Percentiles rank a stretch among this genome's conserved stretches.
These are phyloP conservation scores for Chlamydomonas schloesseri DNA, from an alignment of 139 green algal genomes.

Conservation along the genomic window DNA sequence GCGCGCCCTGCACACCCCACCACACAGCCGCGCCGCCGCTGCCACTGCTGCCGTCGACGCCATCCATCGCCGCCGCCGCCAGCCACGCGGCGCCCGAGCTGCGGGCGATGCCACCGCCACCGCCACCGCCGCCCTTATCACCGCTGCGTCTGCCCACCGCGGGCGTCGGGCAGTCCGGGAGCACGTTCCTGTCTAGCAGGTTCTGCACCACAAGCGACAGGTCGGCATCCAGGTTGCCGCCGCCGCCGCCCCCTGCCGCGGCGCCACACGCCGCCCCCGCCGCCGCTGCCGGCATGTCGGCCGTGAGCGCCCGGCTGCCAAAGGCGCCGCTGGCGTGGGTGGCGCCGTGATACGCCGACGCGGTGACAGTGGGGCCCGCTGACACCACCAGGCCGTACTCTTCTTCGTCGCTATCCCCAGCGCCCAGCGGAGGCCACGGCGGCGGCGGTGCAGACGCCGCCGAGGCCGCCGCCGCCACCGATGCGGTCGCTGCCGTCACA, in stretches of 20 bases:
- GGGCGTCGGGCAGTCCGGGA: neutral
- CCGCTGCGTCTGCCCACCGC: neutral
- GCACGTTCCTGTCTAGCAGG: conserved; percentile 5
- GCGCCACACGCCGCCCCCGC: neutral
- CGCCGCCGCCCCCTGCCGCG: neutral
- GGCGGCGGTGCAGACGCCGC: too few species aligned
- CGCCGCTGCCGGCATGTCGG: neutral
- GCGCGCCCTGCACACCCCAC: too few species aligned
- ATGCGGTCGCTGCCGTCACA: too few species aligned
- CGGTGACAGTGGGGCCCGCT: too few species aligned
- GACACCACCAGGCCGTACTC: too few species aligned
- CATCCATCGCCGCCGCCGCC: too few species aligned
- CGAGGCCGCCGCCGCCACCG: too few species aligned
- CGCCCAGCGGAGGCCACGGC: too few species aligned
- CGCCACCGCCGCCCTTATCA: neutral
- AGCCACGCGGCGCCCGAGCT: neutral
- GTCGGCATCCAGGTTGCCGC: neutral
- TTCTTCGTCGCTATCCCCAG: too few species aligned
- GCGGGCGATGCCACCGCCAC: neutral
- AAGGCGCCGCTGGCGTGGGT: neutral
- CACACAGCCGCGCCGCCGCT: neutral
- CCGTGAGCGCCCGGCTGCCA: too few species aligned
- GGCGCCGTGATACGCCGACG: too few species aligned
- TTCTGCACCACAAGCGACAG: neutral
- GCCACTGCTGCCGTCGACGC: neutral